phyloP scores from a whole-genome alignment of 2,329 filamentous ascomycete genomes.

The Hymenoscyphus linearis region DNA sequence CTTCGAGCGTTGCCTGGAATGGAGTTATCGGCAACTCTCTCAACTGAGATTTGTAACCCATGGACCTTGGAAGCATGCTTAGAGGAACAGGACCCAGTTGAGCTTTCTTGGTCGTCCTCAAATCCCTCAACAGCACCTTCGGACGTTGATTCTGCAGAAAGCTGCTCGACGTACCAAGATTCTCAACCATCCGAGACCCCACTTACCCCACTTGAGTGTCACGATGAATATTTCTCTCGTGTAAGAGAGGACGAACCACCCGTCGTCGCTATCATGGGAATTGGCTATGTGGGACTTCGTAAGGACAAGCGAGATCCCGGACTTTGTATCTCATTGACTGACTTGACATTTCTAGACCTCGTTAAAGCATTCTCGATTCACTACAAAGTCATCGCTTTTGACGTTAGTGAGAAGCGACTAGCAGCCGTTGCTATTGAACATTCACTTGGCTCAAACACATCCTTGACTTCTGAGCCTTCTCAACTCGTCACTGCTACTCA shows the following conservation, averaged over 20 bases:
- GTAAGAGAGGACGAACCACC: conserved; percentile 26
- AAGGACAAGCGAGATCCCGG: neutral
- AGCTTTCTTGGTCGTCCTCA: neutral
- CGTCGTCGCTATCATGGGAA: conserved; percentile 43
- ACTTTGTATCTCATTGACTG: neutral
- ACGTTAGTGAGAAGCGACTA: neutral
- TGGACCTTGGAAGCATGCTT: neutral
- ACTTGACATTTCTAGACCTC: neutral
- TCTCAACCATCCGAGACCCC: neutral
- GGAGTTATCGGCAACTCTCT: neutral
- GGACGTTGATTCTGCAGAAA: neutral
- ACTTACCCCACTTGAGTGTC: neutral
- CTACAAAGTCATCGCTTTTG: conserved; percentile 12
- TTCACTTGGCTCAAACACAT: neutral
- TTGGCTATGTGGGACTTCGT: conserved; percentile 41
- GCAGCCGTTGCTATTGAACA: neutral
- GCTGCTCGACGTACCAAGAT: neutral
- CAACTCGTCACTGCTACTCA: conserved; percentile 42
- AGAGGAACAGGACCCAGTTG: neutral
- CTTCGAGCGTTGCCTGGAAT: neutral
- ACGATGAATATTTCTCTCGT: neutral
- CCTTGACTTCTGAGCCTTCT: neutral
- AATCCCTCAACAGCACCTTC: neutral
- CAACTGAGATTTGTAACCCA: neutral
- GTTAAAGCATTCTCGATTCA: neutral